Evolutionary conservation across 2,329 filamentous ascomycete species (phyloP).

Genomic region (Chrysoporthe austroafricana): DNA sequence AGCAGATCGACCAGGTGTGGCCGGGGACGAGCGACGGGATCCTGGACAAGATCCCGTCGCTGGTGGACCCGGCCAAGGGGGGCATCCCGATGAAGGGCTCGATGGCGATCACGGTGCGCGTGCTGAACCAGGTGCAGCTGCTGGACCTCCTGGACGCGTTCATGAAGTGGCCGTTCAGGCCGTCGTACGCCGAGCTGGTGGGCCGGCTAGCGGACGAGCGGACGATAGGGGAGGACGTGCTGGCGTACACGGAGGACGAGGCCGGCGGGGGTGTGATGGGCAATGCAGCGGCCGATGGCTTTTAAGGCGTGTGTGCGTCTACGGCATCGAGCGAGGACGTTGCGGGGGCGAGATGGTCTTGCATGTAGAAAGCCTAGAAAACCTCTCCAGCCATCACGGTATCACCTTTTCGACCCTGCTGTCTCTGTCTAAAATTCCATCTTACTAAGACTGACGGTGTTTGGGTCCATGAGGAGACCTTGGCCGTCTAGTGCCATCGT

Average conservation of each 20-base stretch:
- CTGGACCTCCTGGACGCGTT: constrained; percentile 62
- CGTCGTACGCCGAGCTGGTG: constrained; percentile 53
- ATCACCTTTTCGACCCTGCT: background rate
- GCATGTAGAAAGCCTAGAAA: background rate
- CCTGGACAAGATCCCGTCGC: constrained; percentile 50
- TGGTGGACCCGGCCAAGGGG: constrained; percentile 52
- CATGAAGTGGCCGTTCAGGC: constrained; percentile 68
- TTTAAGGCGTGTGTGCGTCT: background rate
- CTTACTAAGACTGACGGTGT: no score
- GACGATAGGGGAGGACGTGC: constrained; percentile 30
- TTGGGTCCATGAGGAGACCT: no score
- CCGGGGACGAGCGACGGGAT: constrained; percentile 63
- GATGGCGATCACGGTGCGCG: constrained; percentile 49
- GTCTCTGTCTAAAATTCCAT: background rate
- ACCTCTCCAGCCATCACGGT: no score
- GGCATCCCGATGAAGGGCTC: constrained; percentile 47
- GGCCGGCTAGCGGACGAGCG: constrained; percentile 41
- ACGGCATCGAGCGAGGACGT: no score
- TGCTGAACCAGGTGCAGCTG: constrained; percentile 59
- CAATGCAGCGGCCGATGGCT: background rate
- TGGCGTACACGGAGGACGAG: background rate
- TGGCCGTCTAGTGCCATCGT: no score
- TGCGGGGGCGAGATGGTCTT: no score
- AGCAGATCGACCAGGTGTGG: constrained; percentile 56
- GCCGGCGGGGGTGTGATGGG: background rate